These are phyloP conservation scores for Septoria linicola DNA, from an alignment of 2,329 filamentous ascomycete species.

Conservation along the genomic window DNA sequence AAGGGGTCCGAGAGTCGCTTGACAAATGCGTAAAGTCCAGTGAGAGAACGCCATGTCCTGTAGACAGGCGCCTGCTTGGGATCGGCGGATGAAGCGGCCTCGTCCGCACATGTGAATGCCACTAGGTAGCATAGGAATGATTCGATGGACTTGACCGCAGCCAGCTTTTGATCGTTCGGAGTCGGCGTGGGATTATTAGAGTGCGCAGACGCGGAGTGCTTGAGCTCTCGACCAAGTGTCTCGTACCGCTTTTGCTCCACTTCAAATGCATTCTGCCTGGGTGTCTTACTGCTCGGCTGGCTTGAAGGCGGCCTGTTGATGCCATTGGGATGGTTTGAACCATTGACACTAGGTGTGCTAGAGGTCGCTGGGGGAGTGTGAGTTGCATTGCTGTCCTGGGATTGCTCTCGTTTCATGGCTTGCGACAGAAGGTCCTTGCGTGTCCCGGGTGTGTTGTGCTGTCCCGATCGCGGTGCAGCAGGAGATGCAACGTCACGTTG, in stretches of 20 bases:
- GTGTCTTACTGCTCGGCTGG: constrained; percentile 28
- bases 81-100: constrained; percentile 26
- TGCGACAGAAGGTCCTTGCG: constrained; percentile 33
- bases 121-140: constrained; percentile 44
- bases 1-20: constrained; percentile 29
- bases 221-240: constrained; percentile 46
- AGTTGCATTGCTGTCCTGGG: constrained; percentile 27
- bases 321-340: constrained; percentile 20
- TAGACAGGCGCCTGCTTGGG: constrained; percentile 28
- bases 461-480: constrained; percentile 23
- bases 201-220: constrained; percentile 46
- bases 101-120: constrained; percentile 37
- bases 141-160: constrained; percentile 47
- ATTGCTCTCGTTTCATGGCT: constrained; percentile 30
- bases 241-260: constrained; percentile 43
- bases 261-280: constrained; percentile 40
- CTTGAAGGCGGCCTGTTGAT: constrained; percentile 24
- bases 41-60: constrained; percentile 32
- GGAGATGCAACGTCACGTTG: constrained; percentile 27
- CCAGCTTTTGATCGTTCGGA: constrained; percentile 25
- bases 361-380: constrained; percentile 30
- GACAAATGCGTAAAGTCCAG: constrained; percentile 33
- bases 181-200: constrained; percentile 16
- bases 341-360: constrained; percentile 26
- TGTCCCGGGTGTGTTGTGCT: constrained; percentile 29